phyloP scores from a whole-genome alignment of 177 flowering plant genomes.

The Vitis hybrid region DNA sequence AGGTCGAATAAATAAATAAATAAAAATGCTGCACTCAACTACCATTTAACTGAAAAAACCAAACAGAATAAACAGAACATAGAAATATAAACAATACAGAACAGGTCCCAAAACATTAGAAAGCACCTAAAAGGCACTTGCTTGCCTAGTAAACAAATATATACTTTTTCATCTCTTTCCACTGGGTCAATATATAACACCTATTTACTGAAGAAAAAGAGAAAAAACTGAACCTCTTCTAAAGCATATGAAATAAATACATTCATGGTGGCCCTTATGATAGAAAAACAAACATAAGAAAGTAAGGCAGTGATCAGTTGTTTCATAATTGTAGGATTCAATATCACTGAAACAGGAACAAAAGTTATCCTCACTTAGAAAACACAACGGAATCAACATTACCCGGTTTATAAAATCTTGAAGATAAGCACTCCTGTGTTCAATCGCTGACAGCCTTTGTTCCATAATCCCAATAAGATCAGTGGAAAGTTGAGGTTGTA shows the following conservation, averaged over 20 bases:
- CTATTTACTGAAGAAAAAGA: too few relatives aligned
- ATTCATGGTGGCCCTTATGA: not conserved
- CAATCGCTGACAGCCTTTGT: conserved; percentile 63
- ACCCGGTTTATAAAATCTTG: conserved; percentile 68
- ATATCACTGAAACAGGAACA: conserved; percentile 1
- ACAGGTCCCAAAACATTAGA: not conserved
- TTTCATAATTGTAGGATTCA: not conserved
- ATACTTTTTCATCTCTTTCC: not conserved
- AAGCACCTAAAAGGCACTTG: not conserved
- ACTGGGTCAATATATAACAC: not conserved
- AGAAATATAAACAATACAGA: not conserved
- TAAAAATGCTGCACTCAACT: conserved; percentile 3
- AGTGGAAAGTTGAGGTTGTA: conserved; percentile 47
- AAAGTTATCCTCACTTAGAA: not conserved
- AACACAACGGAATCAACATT: conserved; percentile 3
- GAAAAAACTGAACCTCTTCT: not conserved
- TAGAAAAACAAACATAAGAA: not conserved
- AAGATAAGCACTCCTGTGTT: conserved; percentile 53
- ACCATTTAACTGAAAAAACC: not conserved
- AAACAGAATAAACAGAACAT: not conserved
- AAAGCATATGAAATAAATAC: not conserved
- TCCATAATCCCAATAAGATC: conserved; percentile 79
- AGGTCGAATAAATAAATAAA: not conserved
- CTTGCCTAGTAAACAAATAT: not conserved
- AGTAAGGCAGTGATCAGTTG: not conserved